Base-by-base conservation (phyloP, 352 stramenopile species). In the Poterioochromonas sp. region DNA sequence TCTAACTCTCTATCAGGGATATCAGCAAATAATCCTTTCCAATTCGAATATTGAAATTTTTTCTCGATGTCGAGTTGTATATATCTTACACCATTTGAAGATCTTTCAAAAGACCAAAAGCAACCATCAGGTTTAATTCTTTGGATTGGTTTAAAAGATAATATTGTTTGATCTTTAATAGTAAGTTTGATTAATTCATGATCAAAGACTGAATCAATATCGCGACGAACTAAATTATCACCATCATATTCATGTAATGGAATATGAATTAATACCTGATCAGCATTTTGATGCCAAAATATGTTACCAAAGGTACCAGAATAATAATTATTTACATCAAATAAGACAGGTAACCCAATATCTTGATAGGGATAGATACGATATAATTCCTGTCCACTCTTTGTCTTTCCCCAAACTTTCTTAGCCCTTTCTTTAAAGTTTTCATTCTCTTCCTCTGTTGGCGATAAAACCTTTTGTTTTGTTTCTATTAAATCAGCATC, bases 221-320 rank as follows among this genome's bases (percentile, higher is more conserved):
- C 47, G 47, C 15, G 15, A 26, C 15, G 15, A 58, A 26, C 15
- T 58, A 58, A 58, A 26, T 15, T 26, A 26, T 58, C 47, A n/a
- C n/a, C n/a, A n/a, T n/a, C n/a, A n/a, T n/a, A n/a, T 15, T 58
- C 47, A 15, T 58, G 15, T 15, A 58, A 26, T 3, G 62, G 62
- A 44, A 71, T 71, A 47, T 32, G 41, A 12, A 71, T 29, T 26
- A 35, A 47, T 43, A 71, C 62, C 41, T 71, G 62, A 71, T 71
- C 62, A 47, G n/a, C 8, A 43, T 71, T 71, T 47, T 71, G 62
- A n/a, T 44, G 62, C 62, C 62, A 71, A 71, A 71, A 47, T 5
- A 35, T 44, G 32, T 47, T 29, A 29, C 26, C 32, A n/a, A 43
- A 71, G 1, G 11, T 71, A 35, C 62, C 62, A 47, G 8, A 35